Base-by-base conservation (phyloP, 768 basidiomycete genomes). In the Agrocybe pediades region DNA sequence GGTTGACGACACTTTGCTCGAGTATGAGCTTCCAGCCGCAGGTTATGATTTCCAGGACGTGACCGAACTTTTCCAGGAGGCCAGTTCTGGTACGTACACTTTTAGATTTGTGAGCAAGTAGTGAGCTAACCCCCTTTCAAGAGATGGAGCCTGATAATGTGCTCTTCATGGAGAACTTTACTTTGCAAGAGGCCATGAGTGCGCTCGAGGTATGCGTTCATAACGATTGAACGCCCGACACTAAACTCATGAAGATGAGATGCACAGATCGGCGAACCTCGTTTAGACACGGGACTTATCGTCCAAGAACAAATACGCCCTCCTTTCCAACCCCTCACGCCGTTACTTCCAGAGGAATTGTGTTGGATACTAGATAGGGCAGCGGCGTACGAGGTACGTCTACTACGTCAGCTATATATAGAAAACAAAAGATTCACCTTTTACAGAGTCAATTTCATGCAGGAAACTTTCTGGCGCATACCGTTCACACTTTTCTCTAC, bases 111-210 rank as follows among this genome's bases (percentile, higher is more conserved):
- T 27, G 23, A 24, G 7, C 20, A 13, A 49, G 40, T 33, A 48
- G 19, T 15, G 41, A 47, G 24, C 6, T 39, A 4, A 47, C 24
- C 44, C 20, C 47, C 47, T 36, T 48, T 48, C 2, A 54, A 75
- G 92, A 84, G 39, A 84, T 96, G 81, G 74, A 79, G 25, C 72
- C 78, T 0, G 85, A 83, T 11, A 76, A 77, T 30, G 71, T 93
- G 53, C 55, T 94, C 6, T 78, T 92, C 27, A 84, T 83, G 62
- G 80, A 85, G 0, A 83, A 80, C 25, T 88, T 92, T 60, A 81
- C 83, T 16, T 75, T 96, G 43, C 81, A 87, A 56, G 95, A 98
- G 56, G 87, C 92, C n/a, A 96, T 98, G 94, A 90, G 89, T 61
- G 90, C 92, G 13, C 85, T 97, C 50, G 90, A 95, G 82, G 92